Base-by-base conservation (phyloP, 2,329 filamentous ascomycete genomes). In the Colletotrichum australisinense region DNA sequence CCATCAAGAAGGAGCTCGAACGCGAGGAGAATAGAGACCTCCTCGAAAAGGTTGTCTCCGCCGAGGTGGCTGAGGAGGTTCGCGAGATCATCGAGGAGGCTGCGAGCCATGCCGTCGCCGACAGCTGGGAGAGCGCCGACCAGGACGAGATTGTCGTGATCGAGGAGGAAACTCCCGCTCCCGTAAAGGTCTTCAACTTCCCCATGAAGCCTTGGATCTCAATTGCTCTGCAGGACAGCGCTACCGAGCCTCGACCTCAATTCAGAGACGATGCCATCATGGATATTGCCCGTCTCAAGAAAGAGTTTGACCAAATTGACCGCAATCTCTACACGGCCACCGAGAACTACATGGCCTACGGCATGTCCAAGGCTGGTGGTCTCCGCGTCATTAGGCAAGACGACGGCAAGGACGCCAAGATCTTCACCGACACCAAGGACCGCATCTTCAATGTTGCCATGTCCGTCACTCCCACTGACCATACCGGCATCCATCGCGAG, bases 291-390 rank as follows among this genome's bases (percentile, higher is more conserved):
- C 91, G 95, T 71, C 88, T 98, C 76, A 98, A 98, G 88, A 98
- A 98, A 85, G 95, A 98, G 5, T 98, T 98, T 78, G 97, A 99
- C 80, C 97, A 98, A 84, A 93, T 98, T 75, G 97, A 99, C 80
- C 94, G 97, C 76, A 97, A 95, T 75, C 89, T 99, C 38, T 96
- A 96, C 63, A 93, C 95, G 5, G 95, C 96, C 22, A 96, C 95
- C 30, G 92, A 94, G 79, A 93, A 93, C 73, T 98, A 97, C 84
- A 98, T 99, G 83, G 93, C 94, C 6, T 99, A 98, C 79, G 95
- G 95, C 56, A 94, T 98, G 87, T 94, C 94, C 56, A 98, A 97
- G 86, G 94, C 95, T 76, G 95, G 95, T 63, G 97, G 97, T 60
- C 91, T 99, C 78, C 92, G 96, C 69, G 93, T 99, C 70, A 98